Percentiles rank a stretch among this genome's conserved stretches.
These are phyloP conservation scores for Orbilia quercus DNA, from an alignment of 2,329 filamentous ascomycete genomes.

Conservation along the genomic window DNA sequence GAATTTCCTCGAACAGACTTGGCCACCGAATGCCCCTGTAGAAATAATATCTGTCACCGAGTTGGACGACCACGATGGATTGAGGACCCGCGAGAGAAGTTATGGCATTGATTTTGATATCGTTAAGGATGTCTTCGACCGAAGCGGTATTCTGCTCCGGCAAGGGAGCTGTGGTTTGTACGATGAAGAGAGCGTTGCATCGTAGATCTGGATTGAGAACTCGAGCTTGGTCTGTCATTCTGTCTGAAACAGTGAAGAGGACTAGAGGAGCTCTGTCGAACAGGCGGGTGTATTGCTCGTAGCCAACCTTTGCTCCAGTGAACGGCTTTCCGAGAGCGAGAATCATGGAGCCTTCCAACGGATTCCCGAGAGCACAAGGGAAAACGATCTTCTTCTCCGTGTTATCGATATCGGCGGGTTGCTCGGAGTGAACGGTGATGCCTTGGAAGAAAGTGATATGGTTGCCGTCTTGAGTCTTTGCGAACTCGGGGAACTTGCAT, in stretches of 20 bases:
- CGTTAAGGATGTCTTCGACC: conserved; percentile 56
- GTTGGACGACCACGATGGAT: conserved; percentile 59
- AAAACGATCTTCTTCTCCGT: conserved; percentile 57
- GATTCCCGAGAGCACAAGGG: conserved; percentile 59
- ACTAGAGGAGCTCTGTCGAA: conserved; percentile 46
- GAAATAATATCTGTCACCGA: conserved; percentile 59
- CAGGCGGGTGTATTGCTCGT: conserved; percentile 55
- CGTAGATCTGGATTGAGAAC: conserved; percentile 59
- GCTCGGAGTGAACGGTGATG: conserved; percentile 49
- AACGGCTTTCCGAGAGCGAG: conserved; percentile 54
- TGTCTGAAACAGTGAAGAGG: conserved; percentile 61
- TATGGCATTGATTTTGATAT: conserved; percentile 60
- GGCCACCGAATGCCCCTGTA: conserved; percentile 59
- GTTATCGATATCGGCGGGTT: conserved; percentile 47
- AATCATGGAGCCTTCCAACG: conserved; percentile 59
- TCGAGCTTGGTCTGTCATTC: conserved; percentile 61
- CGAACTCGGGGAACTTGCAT: conserved; percentile 47
- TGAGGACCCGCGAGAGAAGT: conserved; percentile 60
- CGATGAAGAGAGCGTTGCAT: conserved; percentile 61
- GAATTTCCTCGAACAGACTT: conserved; percentile 55
- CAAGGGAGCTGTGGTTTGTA: conserved; percentile 53
- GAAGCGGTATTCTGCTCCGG: conserved; percentile 40
- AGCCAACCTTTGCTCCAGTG: conserved; percentile 54
- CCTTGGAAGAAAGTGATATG: conserved; percentile 53
- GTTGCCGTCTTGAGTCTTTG: conserved; percentile 36